These are phyloP conservation scores for Diospyros kaki DNA, from an alignment of 148 eudicot species.

Conservation along the genomic window DNA sequence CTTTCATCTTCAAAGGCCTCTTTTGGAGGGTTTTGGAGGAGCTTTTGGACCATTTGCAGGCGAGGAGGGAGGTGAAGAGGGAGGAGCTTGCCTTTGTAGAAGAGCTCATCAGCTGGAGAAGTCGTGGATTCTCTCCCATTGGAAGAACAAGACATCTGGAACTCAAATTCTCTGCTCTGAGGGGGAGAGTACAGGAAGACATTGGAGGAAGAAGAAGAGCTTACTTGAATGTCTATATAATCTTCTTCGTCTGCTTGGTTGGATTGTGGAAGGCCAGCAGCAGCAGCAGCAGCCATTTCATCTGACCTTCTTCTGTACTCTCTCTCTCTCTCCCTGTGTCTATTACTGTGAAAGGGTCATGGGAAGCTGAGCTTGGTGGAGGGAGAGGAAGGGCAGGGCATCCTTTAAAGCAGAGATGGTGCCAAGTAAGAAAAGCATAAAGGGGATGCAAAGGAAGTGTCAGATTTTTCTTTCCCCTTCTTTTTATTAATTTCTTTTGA, in stretches of 20 bases:
- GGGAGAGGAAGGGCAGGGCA: slow-evolving; percentile 22
- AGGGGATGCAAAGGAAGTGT: slow-evolving; percentile 9
- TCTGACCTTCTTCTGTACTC: slow-evolving; percentile 6
- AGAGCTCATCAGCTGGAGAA: slow-evolving; percentile 79
- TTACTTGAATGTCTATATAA: slow-evolving; percentile 60
- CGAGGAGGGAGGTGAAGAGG: slow-evolving; percentile 76
- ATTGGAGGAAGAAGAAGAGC: slow-evolving; percentile 20
- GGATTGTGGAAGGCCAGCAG: slow-evolving; percentile 5
- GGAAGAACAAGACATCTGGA: slow-evolving; percentile 40
- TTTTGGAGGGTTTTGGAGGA: slow-evolving; percentile 31
- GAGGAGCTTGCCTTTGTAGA: slow-evolving; percentile 77
- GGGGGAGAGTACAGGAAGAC: slow-evolving; percentile 20
- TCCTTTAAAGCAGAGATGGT: slow-evolving; percentile 36
- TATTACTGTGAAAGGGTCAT: slow-evolving; percentile 10
- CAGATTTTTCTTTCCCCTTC: slow-evolving; percentile 11
- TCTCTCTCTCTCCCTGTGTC: slow-evolving; percentile 13
- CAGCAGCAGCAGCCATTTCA: slow-evolving; percentile 27
- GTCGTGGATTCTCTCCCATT: slow-evolving; percentile 20
- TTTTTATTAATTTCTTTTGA: slow-evolving; percentile 9
- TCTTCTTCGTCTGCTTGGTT: slow-evolving; percentile 54
- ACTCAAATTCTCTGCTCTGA: slow-evolving; percentile 62
- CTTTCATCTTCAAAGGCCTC: slow-evolving; percentile 15
- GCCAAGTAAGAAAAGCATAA: slow-evolving; percentile 34
- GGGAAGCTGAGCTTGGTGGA: slow-evolving; percentile 24
- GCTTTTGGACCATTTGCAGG: slow-evolving; percentile 49